Evolutionary conservation across 768 basidiomycete species (phyloP).

Genomic region (Pleurotus sapidus): DNA sequence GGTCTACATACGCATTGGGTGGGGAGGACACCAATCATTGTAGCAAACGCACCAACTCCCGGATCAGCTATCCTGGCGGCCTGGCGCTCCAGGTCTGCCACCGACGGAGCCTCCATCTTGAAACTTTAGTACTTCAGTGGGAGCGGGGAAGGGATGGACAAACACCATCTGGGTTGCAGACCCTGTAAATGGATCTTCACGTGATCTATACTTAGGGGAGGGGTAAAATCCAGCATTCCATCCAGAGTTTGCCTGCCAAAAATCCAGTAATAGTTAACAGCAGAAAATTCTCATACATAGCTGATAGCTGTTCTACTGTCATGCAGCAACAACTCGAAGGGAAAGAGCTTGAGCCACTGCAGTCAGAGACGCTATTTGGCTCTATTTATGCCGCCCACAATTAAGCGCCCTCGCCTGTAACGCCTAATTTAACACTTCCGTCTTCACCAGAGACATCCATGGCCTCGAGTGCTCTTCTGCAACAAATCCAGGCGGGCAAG

Average conservation of each 20-base stretch:
- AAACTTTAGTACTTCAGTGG: not conserved
- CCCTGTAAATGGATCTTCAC: not conserved
- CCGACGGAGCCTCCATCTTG: conserved; percentile 11
- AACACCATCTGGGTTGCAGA: not conserved
- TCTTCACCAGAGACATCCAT: conserved; percentile 30
- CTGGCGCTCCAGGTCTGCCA: conserved; percentile 65
- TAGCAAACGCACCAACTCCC: conserved; percentile 50
- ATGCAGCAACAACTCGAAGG: too few species aligned
- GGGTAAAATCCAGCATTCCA: too few species aligned
- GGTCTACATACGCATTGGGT: conserved; percentile 39
- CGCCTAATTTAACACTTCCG: not conserved
- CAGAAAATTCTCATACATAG: too few species aligned
- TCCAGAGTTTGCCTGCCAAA: too few species aligned
- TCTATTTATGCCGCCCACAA: too few species aligned
- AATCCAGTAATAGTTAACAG: not conserved
- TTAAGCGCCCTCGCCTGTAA: too few species aligned
- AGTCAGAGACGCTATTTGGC: too few species aligned
- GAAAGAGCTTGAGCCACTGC: too few species aligned
- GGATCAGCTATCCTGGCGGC: conserved; percentile 76
- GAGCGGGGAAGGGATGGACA: conserved; percentile 1
- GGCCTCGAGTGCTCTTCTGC: conserved; percentile 74
- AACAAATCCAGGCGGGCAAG: conserved; percentile 82
- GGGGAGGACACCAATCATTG: not conserved
- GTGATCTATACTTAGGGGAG: not conserved
- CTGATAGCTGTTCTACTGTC: too few species aligned